These are phyloP conservation scores for Penicillium sp. DNA, from an alignment of 2,329 filamentous ascomycete species.

Conservation along the genomic window DNA sequence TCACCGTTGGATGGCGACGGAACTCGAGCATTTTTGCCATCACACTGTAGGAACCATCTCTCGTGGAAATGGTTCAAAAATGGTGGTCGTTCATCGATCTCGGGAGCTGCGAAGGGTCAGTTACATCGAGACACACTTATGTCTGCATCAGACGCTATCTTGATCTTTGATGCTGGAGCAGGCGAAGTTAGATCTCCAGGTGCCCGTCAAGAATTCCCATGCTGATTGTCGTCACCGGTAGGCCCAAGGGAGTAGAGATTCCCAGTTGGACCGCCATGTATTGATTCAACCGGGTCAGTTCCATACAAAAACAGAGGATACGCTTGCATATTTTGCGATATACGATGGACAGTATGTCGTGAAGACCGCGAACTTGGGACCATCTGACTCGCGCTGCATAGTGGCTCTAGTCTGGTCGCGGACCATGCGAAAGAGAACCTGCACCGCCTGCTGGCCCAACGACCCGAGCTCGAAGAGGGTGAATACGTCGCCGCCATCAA, in stretches of 20 bases:
- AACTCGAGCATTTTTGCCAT: background rate
- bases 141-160: conserved; percentile 23
- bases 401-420: conserved; percentile 31
- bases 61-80: background rate
- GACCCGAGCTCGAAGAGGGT: conserved; percentile 28
- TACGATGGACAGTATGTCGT: conserved; percentile 35
- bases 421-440: conserved; percentile 31
- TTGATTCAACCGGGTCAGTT: conserved; percentile 30
- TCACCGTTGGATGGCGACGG: conserved; percentile 15
- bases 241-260: conserved; percentile 28
- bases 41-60: background rate
- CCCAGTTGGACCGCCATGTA: conserved; percentile 32
- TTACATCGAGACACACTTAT: conserved; percentile 24
- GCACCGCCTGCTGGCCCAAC: conserved; percentile 24
- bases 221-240: conserved; percentile 10
- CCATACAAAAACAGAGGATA: conserved; percentile 24
- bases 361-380: background rate
- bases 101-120: conserved; percentile 12
- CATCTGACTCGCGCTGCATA: conserved; percentile 4
- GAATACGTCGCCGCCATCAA: conserved; percentile 32
- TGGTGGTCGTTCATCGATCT: conserved; percentile 9
- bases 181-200: conserved; percentile 23
- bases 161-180: conserved; percentile 30
- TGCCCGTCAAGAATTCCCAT: background rate
- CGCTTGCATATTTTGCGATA: conserved; percentile 32